phyloP scores from a whole-genome alignment of 1,284 basidiomycete genomes.

The Blastosporella zonata region DNA sequence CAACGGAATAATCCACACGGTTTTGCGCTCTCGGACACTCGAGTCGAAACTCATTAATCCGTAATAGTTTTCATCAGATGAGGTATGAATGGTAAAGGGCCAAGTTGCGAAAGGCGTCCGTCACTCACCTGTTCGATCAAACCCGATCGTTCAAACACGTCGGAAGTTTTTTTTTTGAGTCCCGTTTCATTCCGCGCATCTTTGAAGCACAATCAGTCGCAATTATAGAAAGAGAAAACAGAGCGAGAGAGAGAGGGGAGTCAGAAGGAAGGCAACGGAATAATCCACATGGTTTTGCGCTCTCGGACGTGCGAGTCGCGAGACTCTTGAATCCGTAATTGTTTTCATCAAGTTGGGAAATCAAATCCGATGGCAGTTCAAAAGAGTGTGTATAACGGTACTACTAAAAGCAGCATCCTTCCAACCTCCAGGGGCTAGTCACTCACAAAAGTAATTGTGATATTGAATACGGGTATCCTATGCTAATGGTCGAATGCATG shows the following conservation, averaged over 20 bases:
- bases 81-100: neutral
- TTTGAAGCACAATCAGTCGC: neutral
- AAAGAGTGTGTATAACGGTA: too few relatives aligned
- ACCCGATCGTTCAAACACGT: neutral
- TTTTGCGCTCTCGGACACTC: constrained; percentile 60
- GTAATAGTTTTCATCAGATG: constrained; percentile 47
- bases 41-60: constrained; percentile 53
- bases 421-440: neutral
- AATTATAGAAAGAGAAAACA: constrained; percentile 1
- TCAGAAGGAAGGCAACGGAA: constrained; percentile 74
- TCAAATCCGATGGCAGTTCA: neutral
- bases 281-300: constrained; percentile 67
- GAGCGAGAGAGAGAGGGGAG: constrained; percentile 1
- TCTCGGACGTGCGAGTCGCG: constrained; percentile 52
- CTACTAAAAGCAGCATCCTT: neutral
- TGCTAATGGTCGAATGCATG: constrained; percentile 18
- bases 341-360: constrained; percentile 37
- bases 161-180: too few relatives aligned
- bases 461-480: constrained; percentile 23
- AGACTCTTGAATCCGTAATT: constrained; percentile 59
- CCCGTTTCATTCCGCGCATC: too few relatives aligned
- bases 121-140: neutral
- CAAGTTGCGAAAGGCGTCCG: neutral
- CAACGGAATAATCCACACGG: constrained; percentile 67
- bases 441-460: constrained; percentile 10